These are phyloP conservation scores for Talaromyces marneffei DNA, from an alignment of 2,329 filamentous ascomycete species.

Conservation along the genomic window DNA sequence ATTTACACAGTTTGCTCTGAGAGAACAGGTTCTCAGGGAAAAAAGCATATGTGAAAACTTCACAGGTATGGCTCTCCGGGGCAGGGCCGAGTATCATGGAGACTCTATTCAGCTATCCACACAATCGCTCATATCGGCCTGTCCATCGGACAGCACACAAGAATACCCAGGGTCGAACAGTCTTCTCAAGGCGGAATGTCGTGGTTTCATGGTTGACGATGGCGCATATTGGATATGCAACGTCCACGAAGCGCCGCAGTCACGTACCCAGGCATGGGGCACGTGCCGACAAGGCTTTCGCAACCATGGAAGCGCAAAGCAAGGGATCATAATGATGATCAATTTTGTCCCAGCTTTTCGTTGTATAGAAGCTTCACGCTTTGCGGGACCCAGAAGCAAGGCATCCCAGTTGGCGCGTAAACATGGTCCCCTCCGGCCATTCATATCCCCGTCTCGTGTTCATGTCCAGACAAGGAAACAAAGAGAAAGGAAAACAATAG, in stretches of 20 bases:
- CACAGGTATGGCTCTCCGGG: not conserved
- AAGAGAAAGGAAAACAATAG: constrained; percentile 16
- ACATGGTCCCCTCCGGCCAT: not conserved
- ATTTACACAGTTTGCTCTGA: not conserved
- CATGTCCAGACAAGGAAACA: constrained; percentile 14
- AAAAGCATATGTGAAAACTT: not conserved
- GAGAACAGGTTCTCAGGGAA: not conserved
- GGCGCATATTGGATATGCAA: not conserved
- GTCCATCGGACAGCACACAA: not conserved
- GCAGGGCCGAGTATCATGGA: not conserved
- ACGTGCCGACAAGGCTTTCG: not conserved
- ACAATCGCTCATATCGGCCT: not conserved
- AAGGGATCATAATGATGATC: not conserved
- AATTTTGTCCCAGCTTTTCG: too few species aligned
- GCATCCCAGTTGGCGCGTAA: not conserved
- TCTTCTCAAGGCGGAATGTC: not conserved
- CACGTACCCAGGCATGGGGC: not conserved
- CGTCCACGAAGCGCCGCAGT: not conserved
- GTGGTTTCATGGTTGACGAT: not conserved
- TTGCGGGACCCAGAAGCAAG: not conserved
- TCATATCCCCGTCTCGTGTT: constrained; percentile 5
- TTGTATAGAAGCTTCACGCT: not conserved
- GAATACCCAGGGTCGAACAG: not conserved
- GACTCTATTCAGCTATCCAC: too few species aligned
- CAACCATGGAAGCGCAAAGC: not conserved